Base-by-base conservation (phyloP, 148 eudicot genomes). In the Rhododendron molle region DNA sequence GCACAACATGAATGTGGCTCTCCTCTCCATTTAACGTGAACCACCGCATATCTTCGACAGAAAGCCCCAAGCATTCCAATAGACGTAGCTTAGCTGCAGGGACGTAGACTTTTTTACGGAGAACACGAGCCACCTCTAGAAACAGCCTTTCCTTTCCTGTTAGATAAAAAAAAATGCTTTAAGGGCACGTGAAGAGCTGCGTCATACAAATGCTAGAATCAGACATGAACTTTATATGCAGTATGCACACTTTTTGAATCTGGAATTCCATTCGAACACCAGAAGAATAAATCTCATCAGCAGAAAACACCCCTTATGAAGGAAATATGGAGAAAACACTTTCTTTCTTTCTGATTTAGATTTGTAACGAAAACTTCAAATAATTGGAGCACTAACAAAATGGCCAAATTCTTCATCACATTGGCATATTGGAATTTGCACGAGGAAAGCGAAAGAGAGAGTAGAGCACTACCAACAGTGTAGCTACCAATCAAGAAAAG, bases 401-500 rank as follows among this genome's bases (percentile, higher is more conserved):
- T 18, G 49, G 44, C 30, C 7, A 67, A 20, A 38, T 32, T 47
- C 6, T 78, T 85, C 74, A 62, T 81, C 34, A 11, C 30, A 36
- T 36, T 8, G 72, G 47, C 47, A 62, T 16, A 13, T 6, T 13
- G 44, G 36, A 44, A 32, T 46, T 47, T 43, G 30, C 36, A 52
- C 7, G 60, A 10, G 74, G 44, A 65, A 14, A 74, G 72, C 78
- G 46, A 83, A 38, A 86, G 65, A 86, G 80, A 83, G 83, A 44
- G 86, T 28, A 80, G 78, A 47, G 80, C 60, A 84, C 40, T 94
- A 96, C 99, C 99, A 77, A 96, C 90, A 46, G 99, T 95, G 86
- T 95, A 96, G 88, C 99, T 95, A 71, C 99, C 99, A 87, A 96
- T 96, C 87, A 95, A 87, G 91, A 96, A 96, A 83, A 96, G 90